These are phyloP conservation scores for Aspergillus cavernicola DNA, from an alignment of 495 filamentous ascomycete genomes.

Conservation along the genomic window DNA sequence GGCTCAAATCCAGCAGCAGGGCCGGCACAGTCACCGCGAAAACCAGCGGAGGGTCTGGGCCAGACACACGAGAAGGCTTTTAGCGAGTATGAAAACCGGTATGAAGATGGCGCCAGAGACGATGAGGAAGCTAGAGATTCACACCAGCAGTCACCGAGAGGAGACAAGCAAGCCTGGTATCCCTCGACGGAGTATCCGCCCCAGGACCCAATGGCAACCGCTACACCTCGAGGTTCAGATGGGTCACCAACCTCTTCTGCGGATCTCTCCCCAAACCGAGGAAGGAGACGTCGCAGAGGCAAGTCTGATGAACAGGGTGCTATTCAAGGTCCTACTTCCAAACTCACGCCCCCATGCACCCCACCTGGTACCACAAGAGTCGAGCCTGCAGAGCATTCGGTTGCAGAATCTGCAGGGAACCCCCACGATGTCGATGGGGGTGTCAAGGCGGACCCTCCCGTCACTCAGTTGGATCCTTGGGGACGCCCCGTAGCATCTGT, in stretches of 20 bases:
- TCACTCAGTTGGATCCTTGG: slow-evolving; percentile 8
- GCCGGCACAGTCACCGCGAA: not conserved
- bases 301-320: slow-evolving; percentile 20
- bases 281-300: slow-evolving; percentile 22
- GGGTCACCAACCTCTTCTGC: not conserved
- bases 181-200: slow-evolving; percentile 5
- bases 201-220: not conserved
- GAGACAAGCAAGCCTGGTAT: slow-evolving; percentile 1
- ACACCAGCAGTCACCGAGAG: not conserved
- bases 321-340: slow-evolving; percentile 20
- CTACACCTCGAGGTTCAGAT: slow-evolving; percentile 4
- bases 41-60: not conserved
- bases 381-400: slow-evolving; percentile 5
- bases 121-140: not conserved
- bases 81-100: not conserved
- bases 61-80: not conserved
- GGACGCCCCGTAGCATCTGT: slow-evolving; percentile 8
- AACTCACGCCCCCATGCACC: slow-evolving; percentile 40
- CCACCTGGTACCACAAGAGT: slow-evolving; percentile 22
- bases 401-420: slow-evolving; percentile 3
- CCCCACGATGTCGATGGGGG: not conserved
- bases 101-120: not conserved
- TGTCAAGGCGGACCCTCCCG: slow-evolving; percentile 1
- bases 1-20: not conserved
- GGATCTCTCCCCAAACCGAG: slow-evolving; percentile 10